Percentiles rank a stretch among this genome's conserved stretches.
Evolutionary conservation across 2,329 filamentous ascomycete species (phyloP).

Genomic region (Westerdykella sp.): DNA sequence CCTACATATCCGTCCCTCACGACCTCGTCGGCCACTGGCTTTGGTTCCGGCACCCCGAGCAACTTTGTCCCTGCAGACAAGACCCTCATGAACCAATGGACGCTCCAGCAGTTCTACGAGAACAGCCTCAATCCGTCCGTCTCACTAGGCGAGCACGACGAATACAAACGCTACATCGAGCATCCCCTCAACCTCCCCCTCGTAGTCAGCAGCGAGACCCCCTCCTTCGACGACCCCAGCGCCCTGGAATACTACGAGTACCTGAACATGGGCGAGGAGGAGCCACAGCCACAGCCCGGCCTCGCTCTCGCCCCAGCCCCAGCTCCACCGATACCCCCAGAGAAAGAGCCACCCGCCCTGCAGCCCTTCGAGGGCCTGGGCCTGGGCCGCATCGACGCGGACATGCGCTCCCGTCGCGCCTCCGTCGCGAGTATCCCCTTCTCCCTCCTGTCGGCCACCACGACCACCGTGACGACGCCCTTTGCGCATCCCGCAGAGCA

Average conservation of each 20-base stretch:
- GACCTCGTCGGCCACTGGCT: constrained; percentile 23
- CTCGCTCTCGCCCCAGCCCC: neutral
- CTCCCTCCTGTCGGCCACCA: neutral
- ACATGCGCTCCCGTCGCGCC: neutral
- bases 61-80: constrained; percentile 60
- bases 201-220: constrained; percentile 48
- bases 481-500: too few relatives aligned
- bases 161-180: constrained; percentile 82
- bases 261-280: constrained; percentile 51
- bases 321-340: neutral
- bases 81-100: constrained; percentile 78
- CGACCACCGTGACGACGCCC: neutral
- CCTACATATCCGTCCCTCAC: constrained; percentile 19
- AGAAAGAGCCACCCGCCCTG: neutral
- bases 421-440: neutral
- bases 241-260: constrained; percentile 73
- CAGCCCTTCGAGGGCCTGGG: neutral
- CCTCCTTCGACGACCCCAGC: constrained; percentile 43
- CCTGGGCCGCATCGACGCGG: neutral
- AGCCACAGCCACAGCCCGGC: neutral
- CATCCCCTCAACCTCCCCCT: neutral
- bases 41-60: constrained; percentile 16
- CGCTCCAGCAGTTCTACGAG: constrained; percentile 75
- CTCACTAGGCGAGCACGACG: constrained; percentile 66
- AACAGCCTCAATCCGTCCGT: constrained; percentile 84